Conservation (phyloP, 1,139 yeast species). For the Suzukiozyma palmioleophila region DNA sequence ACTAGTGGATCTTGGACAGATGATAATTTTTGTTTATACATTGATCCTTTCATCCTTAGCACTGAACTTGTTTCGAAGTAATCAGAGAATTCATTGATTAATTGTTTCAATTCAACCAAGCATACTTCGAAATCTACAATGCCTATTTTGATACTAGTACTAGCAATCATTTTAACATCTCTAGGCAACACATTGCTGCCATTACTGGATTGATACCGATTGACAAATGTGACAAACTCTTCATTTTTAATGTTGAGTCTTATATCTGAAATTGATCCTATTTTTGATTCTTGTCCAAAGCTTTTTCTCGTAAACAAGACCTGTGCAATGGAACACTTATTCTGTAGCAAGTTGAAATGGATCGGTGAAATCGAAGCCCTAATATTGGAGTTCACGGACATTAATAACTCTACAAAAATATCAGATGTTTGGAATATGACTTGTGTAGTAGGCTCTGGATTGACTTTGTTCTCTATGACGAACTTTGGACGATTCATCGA, state of each 20-base stretch:
- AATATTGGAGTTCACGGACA: conserved; percentile 11
- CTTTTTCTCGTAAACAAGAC: conserved; percentile 15
- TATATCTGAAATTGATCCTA: conserved; percentile 20
- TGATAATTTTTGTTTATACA: background rate
- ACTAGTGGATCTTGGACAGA: background rate
- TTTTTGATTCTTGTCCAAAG: conserved; percentile 7
- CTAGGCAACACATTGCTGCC: conserved; percentile 16
- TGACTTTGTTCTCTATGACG: background rate
- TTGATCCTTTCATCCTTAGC: background rate
- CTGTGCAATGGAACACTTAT: conserved; percentile 27
- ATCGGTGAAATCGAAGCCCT: conserved; percentile 32
- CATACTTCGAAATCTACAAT: conserved; percentile 15
- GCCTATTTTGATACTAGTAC: conserved; percentile 15
- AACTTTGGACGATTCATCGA: background rate
- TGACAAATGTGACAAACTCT: conserved; percentile 24
- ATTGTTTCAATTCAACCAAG: conserved; percentile 11
- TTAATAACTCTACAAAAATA: conserved; percentile 13
- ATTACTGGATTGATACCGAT: conserved; percentile 12
- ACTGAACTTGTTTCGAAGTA: conserved; percentile 6
- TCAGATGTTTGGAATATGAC: conserved; percentile 34
- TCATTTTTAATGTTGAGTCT: conserved; percentile 14
- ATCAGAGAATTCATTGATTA: conserved; percentile 10
- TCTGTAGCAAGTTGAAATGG: conserved; percentile 27
- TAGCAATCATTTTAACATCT: conserved; percentile 17
- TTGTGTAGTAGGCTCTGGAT: conserved; percentile 7